Evolutionary conservation across 1,139 yeast species (phyloP), one percentile per base, ranked within the genome.

Genomic region (Taiozyma onychis): DNA sequence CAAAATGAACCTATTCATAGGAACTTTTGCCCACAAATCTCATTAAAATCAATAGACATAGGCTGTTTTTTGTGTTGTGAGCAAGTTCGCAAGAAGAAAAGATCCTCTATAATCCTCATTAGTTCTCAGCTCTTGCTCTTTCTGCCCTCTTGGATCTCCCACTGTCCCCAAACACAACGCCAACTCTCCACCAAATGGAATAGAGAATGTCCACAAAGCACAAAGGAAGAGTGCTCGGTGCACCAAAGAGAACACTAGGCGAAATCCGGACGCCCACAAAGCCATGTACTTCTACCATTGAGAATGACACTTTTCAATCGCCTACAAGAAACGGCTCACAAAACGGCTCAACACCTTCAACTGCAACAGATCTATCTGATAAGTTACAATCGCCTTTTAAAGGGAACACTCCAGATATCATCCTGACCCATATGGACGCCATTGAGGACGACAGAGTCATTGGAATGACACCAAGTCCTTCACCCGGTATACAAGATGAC

Each of bases 341-440:
- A 10, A 37, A 8, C 10, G 22, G 41, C 18, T 27, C 24, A 18
- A 24, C 24, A 14, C 14, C 21, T 32, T 21, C 41, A 14, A 24
- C 22, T 4, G 44, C 24, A 13, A 18, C 18, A 14, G 28, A 37
- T n/a, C 28, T 35, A 6, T 16, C 46, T 24, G 46, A 22, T 24
- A 35, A 30, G 16, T 34, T 41, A 21, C 41, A 48, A 35, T 42
- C 51, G 3, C 45, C 48, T 4, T 21, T 28, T 4, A 37, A 26
- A 9, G 26, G 34, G 13, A 41, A 35, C 8, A 39, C 50, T 1
- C 56, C 58, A 26, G 54, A 52, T 44, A 51, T 54, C n/a, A 53
- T 49, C 7, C 27, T 49, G 3, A 50, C 54, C n/a, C 58, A 57
- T 44, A 47, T 59, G 1, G 57, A 56, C 24, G 47, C 52, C 24